Conservation (phyloP, 2,329 filamentous ascomycete species). For the Penicillium sp. region DNA sequence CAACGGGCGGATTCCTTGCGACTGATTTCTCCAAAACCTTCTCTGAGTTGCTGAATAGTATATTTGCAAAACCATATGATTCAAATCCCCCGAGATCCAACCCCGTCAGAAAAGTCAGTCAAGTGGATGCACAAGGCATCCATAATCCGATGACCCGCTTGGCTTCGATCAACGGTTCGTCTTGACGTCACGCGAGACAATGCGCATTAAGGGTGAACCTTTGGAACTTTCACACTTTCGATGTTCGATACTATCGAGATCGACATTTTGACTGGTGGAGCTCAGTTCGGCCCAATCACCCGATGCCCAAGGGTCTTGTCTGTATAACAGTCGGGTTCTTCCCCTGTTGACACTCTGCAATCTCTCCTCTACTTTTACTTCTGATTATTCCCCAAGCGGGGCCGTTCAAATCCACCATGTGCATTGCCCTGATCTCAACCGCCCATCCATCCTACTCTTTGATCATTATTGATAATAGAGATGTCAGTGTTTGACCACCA, state of each 20-base stretch:
- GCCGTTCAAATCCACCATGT: constrained; percentile 51
- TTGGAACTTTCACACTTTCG: too few species aligned
- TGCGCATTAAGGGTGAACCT: not conserved
- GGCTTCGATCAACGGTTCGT: constrained; percentile 12
- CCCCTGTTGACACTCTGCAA: too few species aligned
- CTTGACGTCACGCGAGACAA: constrained; percentile 18
- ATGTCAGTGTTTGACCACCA: constrained; percentile 45
- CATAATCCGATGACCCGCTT: constrained; percentile 4
- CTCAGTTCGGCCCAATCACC: constrained; percentile 14
- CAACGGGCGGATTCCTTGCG: too few species aligned
- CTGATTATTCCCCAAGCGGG: not conserved
- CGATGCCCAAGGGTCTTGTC: constrained; percentile 13
- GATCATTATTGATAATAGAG: constrained; percentile 71
- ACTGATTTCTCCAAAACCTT: too few species aligned
- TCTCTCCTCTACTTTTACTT: too few species aligned
- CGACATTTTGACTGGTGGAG: constrained; percentile 8
- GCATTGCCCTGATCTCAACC: constrained; percentile 70
- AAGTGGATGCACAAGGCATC: not conserved
- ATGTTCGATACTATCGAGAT: constrained; percentile 1
- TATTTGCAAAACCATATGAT: too few species aligned
- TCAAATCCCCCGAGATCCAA: too few species aligned
- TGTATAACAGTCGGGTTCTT: constrained; percentile 5
- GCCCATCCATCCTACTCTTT: constrained; percentile 69
- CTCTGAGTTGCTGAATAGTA: too few species aligned
- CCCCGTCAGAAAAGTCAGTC: not conserved